Percentiles rank a stretch among this genome's conserved stretches.
phyloP scores from a whole-genome alignment of 768 basidiomycete species.

The Cubamyces sp. region DNA sequence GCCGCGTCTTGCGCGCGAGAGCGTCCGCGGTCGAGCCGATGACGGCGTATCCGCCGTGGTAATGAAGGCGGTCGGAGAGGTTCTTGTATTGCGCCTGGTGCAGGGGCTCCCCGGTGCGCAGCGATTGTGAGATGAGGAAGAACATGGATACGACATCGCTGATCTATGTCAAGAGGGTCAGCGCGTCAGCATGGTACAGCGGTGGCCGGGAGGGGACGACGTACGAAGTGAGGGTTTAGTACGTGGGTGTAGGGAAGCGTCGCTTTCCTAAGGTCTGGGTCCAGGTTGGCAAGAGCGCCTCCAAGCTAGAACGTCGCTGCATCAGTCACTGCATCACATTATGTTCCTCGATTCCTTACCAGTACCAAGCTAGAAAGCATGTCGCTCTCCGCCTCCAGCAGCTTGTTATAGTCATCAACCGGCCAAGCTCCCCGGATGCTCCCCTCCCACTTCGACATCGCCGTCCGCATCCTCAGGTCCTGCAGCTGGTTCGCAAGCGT shows the following conservation, averaged over 20 bases:
- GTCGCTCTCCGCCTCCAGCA: constrained; percentile 46
- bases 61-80: constrained; percentile 49
- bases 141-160: constrained; percentile 50
- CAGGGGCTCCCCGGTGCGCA: constrained; percentile 49
- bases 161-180: constrained; percentile 30
- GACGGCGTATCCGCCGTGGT: constrained; percentile 40
- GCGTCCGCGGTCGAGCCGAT: constrained; percentile 2
- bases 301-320: constrained; percentile 37
- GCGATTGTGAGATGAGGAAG: constrained; percentile 46
- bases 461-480: constrained; percentile 39
- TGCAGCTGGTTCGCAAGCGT: constrained; percentile 39
- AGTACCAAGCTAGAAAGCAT: constrained; percentile 39
- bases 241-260: constrained; percentile 50
- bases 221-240: constrained; percentile 58
- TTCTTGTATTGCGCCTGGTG: constrained; percentile 46
- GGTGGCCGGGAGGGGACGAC: constrained; percentile 21
- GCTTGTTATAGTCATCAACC: constrained; percentile 45
- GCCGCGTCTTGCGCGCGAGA: not conserved
- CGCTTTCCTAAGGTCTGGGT: constrained; percentile 43
- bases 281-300: constrained; percentile 47
- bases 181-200: not conserved
- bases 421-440: constrained; percentile 58
- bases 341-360: not conserved
- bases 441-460: constrained; percentile 51
- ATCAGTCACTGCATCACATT: not conserved